These are phyloP conservation scores for Eragrostis nindensis DNA, from an alignment of 176 grass and related monocot genomes.

Conservation along the genomic window DNA sequence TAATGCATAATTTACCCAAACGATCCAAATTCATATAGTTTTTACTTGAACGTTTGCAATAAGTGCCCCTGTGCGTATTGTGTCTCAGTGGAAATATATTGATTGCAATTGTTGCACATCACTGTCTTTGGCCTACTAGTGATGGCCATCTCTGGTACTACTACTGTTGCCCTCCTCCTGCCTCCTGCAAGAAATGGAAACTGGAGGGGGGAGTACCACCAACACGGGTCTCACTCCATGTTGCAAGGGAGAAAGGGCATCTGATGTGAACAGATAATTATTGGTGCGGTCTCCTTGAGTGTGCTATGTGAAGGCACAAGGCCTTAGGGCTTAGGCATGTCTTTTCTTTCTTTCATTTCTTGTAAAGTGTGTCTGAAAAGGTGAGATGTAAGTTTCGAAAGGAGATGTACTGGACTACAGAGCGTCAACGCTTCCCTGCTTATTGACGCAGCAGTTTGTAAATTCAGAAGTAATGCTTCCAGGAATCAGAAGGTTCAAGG, in stretches of 20 bases:
- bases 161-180: no score
- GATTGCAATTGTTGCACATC: not conserved
- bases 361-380: no score
- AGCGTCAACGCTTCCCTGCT: not conserved
- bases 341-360: not conserved
- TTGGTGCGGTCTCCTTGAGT: not conserved
- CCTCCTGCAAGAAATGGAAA: constrained; percentile 1
- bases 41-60: not conserved
- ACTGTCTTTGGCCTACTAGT: constrained; percentile 19
- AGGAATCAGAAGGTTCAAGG: not conserved
- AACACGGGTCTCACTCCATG: not conserved
- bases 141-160: not conserved
- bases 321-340: not conserved
- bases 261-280: not conserved
- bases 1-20: not conserved
- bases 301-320: not conserved
- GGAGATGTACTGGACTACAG: not conserved
- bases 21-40: not conserved
- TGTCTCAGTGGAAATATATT: constrained; percentile 4
- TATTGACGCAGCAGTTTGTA: no score
- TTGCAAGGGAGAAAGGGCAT: not conserved
- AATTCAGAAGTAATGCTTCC: no score
- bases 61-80: not conserved
- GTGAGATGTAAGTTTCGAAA: no score
- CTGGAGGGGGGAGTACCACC: not conserved